These are phyloP conservation scores for Saccharomycopsis lassenensis DNA, from an alignment of 805 yeast species.

Conservation along the genomic window DNA sequence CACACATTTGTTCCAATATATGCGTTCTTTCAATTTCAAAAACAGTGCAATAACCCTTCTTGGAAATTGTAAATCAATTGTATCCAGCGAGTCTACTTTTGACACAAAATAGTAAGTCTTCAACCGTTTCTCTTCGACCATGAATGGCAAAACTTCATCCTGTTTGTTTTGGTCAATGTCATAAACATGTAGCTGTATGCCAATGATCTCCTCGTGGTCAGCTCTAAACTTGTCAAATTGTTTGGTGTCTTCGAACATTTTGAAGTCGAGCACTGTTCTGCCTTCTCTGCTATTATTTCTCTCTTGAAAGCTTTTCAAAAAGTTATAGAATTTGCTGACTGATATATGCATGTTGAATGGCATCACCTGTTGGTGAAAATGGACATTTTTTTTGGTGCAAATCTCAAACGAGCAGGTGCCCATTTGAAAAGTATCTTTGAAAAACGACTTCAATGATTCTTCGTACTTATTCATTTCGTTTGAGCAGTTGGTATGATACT, in stretches of 20 bases:
- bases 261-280: constrained; percentile 22
- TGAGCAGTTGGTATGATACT: constrained; percentile 5
- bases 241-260: constrained; percentile 37
- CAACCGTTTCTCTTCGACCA: constrained; percentile 1
- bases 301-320: constrained; percentile 32
- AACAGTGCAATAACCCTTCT: constrained; percentile 64
- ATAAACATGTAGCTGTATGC: constrained; percentile 17
- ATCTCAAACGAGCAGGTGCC: constrained; percentile 61
- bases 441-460: constrained; percentile 34
- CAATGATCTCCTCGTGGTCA: constrained; percentile 29
- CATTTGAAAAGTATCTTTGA: constrained; percentile 32
- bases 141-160: constrained; percentile 14
- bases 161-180: constrained; percentile 22
- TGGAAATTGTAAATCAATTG: constrained; percentile 74
- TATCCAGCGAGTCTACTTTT: constrained; percentile 22
- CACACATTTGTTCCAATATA: constrained; percentile 68
- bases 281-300: constrained; percentile 2
- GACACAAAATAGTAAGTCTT: constrained; percentile 26
- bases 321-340: constrained; percentile 32
- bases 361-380: constrained; percentile 64
- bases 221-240: constrained; percentile 24
- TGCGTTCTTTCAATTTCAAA: constrained; percentile 41
- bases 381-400: constrained; percentile 52
- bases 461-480: constrained; percentile 20
- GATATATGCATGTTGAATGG: constrained; percentile 45